Evolutionary conservation across 176 grass and related monocot genomes (phyloP).

Genomic region (Lolium perenne): DNA sequence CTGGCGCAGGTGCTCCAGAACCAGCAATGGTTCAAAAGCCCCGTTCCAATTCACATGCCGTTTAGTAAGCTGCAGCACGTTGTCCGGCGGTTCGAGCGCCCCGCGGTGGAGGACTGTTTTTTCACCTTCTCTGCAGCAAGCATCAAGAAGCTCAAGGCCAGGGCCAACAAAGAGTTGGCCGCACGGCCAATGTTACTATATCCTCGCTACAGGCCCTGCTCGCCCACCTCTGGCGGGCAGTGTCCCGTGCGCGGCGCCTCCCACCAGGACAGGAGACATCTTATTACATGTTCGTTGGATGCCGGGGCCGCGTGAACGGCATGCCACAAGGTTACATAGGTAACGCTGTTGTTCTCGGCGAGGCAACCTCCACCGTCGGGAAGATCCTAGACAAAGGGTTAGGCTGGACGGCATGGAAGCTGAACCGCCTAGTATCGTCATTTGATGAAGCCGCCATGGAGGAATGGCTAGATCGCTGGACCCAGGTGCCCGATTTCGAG

Average conservation of each 20-base stretch:
- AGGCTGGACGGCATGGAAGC: not conserved
- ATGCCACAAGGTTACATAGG: too few relatives aligned
- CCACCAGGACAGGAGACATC: too few relatives aligned
- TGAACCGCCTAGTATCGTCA: not conserved
- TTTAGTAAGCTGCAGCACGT: not conserved
- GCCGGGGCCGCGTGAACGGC: too few relatives aligned
- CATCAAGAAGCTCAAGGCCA: not conserved
- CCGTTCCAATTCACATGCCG: conserved; percentile 22
- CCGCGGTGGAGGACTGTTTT: conserved; percentile 23
- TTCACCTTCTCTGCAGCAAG: conserved; percentile 44
- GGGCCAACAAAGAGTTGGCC: conserved; percentile 3
- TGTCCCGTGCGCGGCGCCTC: too few relatives aligned
- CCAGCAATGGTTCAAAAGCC: conserved; percentile 38
- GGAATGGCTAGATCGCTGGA: not conserved
- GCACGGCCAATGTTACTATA: too few relatives aligned
- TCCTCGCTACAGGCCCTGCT: too few relatives aligned
- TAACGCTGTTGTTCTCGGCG: too few relatives aligned
- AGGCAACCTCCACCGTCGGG: not conserved
- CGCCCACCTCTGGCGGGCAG: too few relatives aligned
- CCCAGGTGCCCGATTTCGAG: not conserved
- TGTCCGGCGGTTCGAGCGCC: not conserved
- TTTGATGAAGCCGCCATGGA: not conserved
- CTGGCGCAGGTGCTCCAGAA: not conserved
- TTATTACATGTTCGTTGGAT: too few relatives aligned
- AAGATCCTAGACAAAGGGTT: not conserved